Percentiles rank a stretch among this genome's conserved stretches.
phyloP scores from a whole-genome alignment of 768 basidiomycete species.

The Mrakia frigida region DNA sequence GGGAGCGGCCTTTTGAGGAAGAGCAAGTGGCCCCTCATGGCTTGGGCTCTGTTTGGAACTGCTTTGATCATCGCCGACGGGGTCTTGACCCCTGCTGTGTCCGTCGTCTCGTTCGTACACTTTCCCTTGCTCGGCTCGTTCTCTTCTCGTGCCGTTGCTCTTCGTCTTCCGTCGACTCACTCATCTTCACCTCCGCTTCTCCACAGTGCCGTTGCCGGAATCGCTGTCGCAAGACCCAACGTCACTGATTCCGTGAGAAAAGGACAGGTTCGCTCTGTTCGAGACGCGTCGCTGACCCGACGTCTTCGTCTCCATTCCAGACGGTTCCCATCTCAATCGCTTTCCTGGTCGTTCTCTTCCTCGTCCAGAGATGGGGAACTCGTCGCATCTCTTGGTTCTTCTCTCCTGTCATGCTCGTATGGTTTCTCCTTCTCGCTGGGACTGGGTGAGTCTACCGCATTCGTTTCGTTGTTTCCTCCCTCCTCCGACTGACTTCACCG shows the following conservation, averaged over 20 bases:
- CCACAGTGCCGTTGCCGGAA: constrained; percentile 55
- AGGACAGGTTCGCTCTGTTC: neutral
- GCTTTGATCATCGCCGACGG: constrained; percentile 65
- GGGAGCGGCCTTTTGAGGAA: neutral
- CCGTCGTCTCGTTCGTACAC: constrained; percentile 51
- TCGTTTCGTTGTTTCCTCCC: neutral
- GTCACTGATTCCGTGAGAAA: constrained; percentile 40
- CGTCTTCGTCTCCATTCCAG: constrained; percentile 35
- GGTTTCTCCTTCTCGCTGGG: constrained; percentile 54
- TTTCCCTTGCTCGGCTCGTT: no score
- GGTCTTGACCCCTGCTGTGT: constrained; percentile 54
- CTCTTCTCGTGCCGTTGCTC: no score
- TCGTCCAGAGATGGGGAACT: constrained; percentile 60
- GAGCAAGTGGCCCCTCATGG: neutral
- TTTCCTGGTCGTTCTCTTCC: constrained; percentile 58
- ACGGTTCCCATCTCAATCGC: constrained; percentile 59
- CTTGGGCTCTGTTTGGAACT: constrained; percentile 56
- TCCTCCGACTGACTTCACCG: neutral
- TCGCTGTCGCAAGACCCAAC: constrained; percentile 56
- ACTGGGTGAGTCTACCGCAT: constrained; percentile 45
- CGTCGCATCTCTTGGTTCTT: constrained; percentile 52
- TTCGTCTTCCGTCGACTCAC: neutral
- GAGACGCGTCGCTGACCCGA: neutral
- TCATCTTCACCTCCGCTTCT: neutral
- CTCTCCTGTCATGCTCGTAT: constrained; percentile 56